These are phyloP conservation scores for Aotearoamyces nothofagi DNA, from an alignment of 2,329 filamentous ascomycete genomes.

Conservation along the genomic window DNA sequence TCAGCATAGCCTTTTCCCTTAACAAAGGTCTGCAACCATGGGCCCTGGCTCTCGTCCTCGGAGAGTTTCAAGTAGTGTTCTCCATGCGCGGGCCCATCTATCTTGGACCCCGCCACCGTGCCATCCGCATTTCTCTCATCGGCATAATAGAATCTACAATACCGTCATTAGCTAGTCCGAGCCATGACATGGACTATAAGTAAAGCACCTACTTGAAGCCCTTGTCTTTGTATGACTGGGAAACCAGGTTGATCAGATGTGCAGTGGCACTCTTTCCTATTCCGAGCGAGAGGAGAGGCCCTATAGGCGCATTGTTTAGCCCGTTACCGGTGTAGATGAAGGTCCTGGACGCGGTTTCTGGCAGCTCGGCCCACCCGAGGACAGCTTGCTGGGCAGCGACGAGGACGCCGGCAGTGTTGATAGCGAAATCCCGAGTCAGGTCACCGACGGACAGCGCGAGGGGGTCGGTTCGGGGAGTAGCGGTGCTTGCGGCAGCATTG, in stretches of 20 bases:
- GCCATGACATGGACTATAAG: no score
- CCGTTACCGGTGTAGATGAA: conserved; percentile 31
- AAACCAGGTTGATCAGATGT: conserved; percentile 20
- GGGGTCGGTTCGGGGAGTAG: conserved; percentile 13
- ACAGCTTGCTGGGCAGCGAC: conserved; percentile 24
- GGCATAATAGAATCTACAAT: conserved; percentile 30
- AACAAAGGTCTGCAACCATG: conserved; percentile 31
- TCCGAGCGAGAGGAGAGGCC: conserved; percentile 20
- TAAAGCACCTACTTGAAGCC: conserved; percentile 19
- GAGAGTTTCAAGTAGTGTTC: conserved; percentile 25
- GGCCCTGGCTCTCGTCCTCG: conserved; percentile 22
- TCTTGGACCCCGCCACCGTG: conserved; percentile 8
- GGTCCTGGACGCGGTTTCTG: conserved; percentile 18
- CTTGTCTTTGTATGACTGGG: conserved; percentile 19
- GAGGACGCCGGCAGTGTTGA: conserved; percentile 24
- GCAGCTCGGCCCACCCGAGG: conserved; percentile 15
- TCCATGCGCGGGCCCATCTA: conserved; percentile 26
- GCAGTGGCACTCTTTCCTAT: conserved; percentile 23
- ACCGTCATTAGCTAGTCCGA: background rate
- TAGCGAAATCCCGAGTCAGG: conserved; percentile 18
- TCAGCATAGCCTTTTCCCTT: conserved; percentile 16
- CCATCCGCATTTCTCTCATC: conserved; percentile 31
- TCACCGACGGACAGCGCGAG: conserved; percentile 16
- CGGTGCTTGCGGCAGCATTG: conserved; percentile 17
- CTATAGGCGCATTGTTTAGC: conserved; percentile 19